These are phyloP conservation scores for Ascochyta clinopodiicola DNA, from an alignment of 2,329 filamentous ascomycete genomes.

Conservation along the genomic window DNA sequence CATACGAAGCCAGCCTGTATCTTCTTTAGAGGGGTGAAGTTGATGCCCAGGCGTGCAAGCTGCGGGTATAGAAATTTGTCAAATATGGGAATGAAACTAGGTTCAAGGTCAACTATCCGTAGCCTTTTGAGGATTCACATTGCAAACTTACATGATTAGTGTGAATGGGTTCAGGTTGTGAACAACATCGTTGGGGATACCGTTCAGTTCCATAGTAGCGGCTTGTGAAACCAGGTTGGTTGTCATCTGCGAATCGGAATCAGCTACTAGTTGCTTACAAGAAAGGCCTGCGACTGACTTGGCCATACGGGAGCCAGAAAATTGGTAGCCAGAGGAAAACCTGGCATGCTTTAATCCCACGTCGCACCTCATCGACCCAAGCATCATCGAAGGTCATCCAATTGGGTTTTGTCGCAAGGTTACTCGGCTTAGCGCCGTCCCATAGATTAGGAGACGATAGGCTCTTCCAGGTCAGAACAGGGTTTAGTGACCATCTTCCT, in stretches of 20 bases:
- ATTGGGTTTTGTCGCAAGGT: slow-evolving; percentile 60
- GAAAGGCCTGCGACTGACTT: neutral
- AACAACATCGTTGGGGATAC: slow-evolving; percentile 78
- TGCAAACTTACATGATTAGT: slow-evolving; percentile 63
- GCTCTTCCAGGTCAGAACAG: slow-evolving; percentile 57
- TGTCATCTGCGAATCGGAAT: slow-evolving; percentile 57
- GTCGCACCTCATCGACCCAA: slow-evolving; percentile 68
- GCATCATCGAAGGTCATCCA: slow-evolving; percentile 85
- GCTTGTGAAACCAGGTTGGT: slow-evolving; percentile 63
- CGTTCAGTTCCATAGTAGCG: slow-evolving; percentile 59
- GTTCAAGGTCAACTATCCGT: neutral
- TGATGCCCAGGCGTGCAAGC: slow-evolving; percentile 67
- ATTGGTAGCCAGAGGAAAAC: slow-evolving; percentile 58
- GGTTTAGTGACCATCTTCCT: slow-evolving; percentile 66
- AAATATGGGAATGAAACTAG: slow-evolving; percentile 65
- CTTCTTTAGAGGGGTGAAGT: slow-evolving; percentile 76
- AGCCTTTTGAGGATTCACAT: neutral
- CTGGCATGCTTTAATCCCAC: slow-evolving; percentile 31
- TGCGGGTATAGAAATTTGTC: slow-evolving; percentile 70
- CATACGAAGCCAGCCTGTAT: slow-evolving; percentile 73
- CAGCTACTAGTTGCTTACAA: neutral
- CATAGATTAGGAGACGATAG: slow-evolving; percentile 48
- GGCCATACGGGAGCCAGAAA: slow-evolving; percentile 65
- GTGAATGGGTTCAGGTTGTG: slow-evolving; percentile 78
- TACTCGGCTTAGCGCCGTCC: slow-evolving; percentile 68